Percentiles rank a stretch among this genome's conserved stretches.
Conservation (phyloP, 805 yeast species). For the Candida namnaoensis region DNA sequence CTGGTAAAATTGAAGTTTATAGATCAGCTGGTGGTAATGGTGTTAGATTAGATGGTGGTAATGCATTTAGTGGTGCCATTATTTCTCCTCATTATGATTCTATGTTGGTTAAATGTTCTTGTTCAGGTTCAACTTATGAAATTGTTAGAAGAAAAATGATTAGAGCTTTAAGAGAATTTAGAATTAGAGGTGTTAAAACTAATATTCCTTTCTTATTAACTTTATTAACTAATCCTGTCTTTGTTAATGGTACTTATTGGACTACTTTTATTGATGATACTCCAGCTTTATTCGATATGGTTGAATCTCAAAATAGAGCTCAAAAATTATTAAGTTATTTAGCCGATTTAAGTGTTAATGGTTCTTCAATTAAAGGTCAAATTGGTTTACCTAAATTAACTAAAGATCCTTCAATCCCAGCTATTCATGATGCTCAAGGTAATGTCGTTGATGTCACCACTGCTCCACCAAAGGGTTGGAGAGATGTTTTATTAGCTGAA, state of each 20-base stretch:
- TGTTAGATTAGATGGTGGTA: conserved; percentile 97
- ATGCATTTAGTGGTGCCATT: conserved; percentile 94
- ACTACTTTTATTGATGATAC: conserved; percentile 98
- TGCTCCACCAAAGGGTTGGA: conserved; percentile 74
- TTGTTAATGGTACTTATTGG: conserved; percentile 87
- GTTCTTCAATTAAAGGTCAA: conserved; percentile 94
- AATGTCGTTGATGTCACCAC: conserved; percentile 48
- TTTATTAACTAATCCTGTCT: conserved; percentile 80
- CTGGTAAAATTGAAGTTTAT: conserved; percentile 96
- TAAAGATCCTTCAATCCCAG: conserved; percentile 71
- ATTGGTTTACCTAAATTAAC: conserved; percentile 80
- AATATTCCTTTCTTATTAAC: conserved; percentile 95
- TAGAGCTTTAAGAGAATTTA: conserved; percentile 91
- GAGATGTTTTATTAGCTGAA: conserved; percentile 71
- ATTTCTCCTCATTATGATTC: conserved; percentile 97
- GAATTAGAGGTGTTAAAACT: conserved; percentile 98
- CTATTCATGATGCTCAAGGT: conserved; percentile 54
- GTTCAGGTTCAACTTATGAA: conserved; percentile 96
- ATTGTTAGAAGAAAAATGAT: conserved; percentile 97
- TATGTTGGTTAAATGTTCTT: conserved; percentile 94
- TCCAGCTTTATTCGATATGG: conserved; percentile 91
- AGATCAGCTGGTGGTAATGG: conserved; percentile 99
- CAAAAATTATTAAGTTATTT: conserved; percentile 85
- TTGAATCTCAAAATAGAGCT: conserved; percentile 93
- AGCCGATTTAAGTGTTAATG: conserved; percentile 92